Evolutionary conservation across 768 basidiomycete species (phyloP), one percentile per base, ranked within the genome.

Genomic region (Suillus brevipes): DNA sequence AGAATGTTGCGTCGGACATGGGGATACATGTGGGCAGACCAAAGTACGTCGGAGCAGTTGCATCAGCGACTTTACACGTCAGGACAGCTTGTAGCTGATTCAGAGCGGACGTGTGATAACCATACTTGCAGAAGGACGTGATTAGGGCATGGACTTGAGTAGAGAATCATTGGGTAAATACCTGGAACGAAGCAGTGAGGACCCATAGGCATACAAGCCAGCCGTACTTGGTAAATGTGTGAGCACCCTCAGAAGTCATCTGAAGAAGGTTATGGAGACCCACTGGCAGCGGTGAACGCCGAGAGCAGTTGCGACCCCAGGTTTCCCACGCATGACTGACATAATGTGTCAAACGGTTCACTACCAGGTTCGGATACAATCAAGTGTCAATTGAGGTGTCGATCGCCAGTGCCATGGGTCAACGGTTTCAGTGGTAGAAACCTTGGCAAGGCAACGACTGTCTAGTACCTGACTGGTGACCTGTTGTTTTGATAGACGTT

Each of bases 41-140:
- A 70, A 79, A 75, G 55, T 72, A 66, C 14, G 59, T 55, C 61
- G 75, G 1, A 60, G 60, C 28, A 34, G 64, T 23, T 10, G 62
- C 62, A 38, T 69, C 65, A 53, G 69, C 37, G 55, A 74, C 69
- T 60, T 84, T 83, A 79, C 94, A 97, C 4, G 90, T 93, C 64
- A 95, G 73, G 50, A 89, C 87, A 6, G 84, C 84, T 72, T 93
- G 88, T 31, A 96, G 88, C 74, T 95, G 94, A 75, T 98, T 98
- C 65, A 98, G 84, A 18, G 89, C 89, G 2, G 94, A 92, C 49
- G 95, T 92, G 75, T 97, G 94, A 76, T 91, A 97, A n/a, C 95
- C 95, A 78, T 93, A 94, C 85, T 92, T 62, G 31, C 3, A 40
- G 62, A 52, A 16, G 38, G 56, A 36, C 16, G 37, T 34, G 6